phyloP scores from a whole-genome alignment of 192 early-diverging fungal species.

The Glomus cerebriforme region DNA sequence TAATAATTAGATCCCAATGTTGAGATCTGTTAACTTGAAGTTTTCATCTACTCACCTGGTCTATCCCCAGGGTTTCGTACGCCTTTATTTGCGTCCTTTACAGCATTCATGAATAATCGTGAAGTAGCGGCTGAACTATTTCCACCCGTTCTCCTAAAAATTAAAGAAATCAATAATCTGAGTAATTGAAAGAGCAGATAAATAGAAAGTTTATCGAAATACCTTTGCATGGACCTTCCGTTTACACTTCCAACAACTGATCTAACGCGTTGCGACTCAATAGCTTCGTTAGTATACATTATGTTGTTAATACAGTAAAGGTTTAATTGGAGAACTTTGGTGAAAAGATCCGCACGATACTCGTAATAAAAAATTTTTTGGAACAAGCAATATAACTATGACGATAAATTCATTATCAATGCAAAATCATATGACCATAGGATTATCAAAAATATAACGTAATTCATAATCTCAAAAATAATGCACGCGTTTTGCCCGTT shows the following conservation, averaged over 20 bases:
- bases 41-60: background rate
- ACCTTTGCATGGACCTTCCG: constrained; percentile 23
- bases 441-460: background rate
- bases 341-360: background rate
- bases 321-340: background rate
- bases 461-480: too few relatives aligned
- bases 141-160: background rate
- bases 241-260: constrained; percentile 18
- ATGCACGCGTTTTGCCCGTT: too few relatives aligned
- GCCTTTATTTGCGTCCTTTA: constrained; percentile 32
- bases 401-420: background rate
- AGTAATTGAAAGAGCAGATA: background rate
- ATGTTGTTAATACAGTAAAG: background rate
- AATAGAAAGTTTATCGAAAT: background rate
- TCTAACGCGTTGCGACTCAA: constrained; percentile 22
- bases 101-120: constrained; percentile 30
- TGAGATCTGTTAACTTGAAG: background rate
- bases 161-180: background rate
- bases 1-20: background rate
- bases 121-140: background rate
- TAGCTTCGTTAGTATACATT: constrained; percentile 19
- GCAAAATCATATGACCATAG: background rate
- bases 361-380: background rate
- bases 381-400: background rate
- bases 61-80: background rate